Percentiles rank a stretch among this genome's conserved stretches.
phyloP scores from a whole-genome alignment of 345 rosid species.

The Chamaenerion angustifolium region DNA sequence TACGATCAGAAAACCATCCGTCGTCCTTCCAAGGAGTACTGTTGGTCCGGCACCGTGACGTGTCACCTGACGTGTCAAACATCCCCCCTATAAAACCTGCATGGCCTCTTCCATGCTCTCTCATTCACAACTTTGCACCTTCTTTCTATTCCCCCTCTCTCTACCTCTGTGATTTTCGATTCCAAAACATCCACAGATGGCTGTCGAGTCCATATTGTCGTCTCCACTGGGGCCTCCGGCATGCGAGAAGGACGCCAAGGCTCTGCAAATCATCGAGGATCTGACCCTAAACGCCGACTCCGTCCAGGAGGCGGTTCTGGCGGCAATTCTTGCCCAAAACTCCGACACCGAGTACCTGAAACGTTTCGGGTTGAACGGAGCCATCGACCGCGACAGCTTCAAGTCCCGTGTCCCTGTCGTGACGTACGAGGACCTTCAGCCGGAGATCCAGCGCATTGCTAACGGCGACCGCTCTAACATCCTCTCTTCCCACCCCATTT shows the following conservation, averaged over 20 bases:
- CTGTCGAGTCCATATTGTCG: conserved; percentile 36
- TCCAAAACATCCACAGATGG: conserved; percentile 16
- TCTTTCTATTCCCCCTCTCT: neutral
- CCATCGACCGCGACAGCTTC: conserved; percentile 51
- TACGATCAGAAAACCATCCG: neutral
- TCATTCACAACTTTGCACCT: neutral
- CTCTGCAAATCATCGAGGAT: conserved; percentile 64
- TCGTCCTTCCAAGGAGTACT: neutral
- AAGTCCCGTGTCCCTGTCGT: conserved; percentile 55
- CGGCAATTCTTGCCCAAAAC: conserved; percentile 49
- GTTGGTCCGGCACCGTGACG: conserved; percentile 1
- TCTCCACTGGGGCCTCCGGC: conserved; percentile 60
- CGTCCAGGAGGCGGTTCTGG: conserved; percentile 44
- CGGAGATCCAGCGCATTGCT: conserved; percentile 83
- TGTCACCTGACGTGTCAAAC: neutral
- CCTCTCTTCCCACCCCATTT: conserved; percentile 64
- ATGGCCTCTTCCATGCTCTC: neutral
- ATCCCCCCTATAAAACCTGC: neutral
- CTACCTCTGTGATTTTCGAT: neutral
- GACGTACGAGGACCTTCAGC: conserved; percentile 76
- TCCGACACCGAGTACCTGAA: conserved; percentile 58
- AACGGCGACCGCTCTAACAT: conserved; percentile 81
- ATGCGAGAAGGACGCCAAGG: conserved; percentile 56
- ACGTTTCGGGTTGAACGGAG: conserved; percentile 40
- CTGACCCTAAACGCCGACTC: conserved; percentile 48